Evolutionary conservation across 2,329 filamentous ascomycete genomes (phyloP).

Genomic region (Sporothrix pseudoabietina): DNA sequence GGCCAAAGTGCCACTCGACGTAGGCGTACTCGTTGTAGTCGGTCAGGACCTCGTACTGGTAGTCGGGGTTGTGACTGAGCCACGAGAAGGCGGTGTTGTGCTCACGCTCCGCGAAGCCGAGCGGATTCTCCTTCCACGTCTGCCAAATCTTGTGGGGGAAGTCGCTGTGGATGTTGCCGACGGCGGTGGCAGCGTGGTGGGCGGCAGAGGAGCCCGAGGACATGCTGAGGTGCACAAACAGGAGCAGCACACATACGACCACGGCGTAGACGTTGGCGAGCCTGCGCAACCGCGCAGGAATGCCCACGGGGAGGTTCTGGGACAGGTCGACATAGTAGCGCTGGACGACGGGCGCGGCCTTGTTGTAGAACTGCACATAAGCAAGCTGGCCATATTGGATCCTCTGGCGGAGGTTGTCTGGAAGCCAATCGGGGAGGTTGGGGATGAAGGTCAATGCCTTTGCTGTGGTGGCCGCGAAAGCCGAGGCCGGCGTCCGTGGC

Average conservation of each 20-base stretch:
- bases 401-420: background rate
- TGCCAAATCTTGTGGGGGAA: conserved; percentile 76
- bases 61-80: conserved; percentile 65
- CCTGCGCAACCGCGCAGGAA: conserved; percentile 31
- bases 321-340: conserved; percentile 9
- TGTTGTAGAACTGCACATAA: background rate
- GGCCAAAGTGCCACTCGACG: conserved; percentile 68
- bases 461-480: conserved; percentile 27
- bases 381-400: conserved; percentile 21
- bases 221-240: conserved; percentile 29
- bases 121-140: conserved; percentile 71
- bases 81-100: conserved; percentile 63
- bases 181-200: conserved; percentile 7
- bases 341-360: background rate
- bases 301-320: conserved; percentile 18
- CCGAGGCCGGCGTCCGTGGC: conserved; percentile 24
- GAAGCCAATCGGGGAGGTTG: conserved; percentile 25
- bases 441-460: conserved; percentile 17
- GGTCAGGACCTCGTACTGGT: conserved; percentile 69
- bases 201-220: background rate
- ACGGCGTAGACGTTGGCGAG: conserved; percentile 32
- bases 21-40: conserved; percentile 69
- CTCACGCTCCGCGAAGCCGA: conserved; percentile 67
- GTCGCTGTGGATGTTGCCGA: conserved; percentile 30
- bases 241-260: conserved; percentile 25